These are phyloP conservation scores for Fusarium hainanense DNA, from an alignment of 2,329 filamentous ascomycete species.

Conservation along the genomic window DNA sequence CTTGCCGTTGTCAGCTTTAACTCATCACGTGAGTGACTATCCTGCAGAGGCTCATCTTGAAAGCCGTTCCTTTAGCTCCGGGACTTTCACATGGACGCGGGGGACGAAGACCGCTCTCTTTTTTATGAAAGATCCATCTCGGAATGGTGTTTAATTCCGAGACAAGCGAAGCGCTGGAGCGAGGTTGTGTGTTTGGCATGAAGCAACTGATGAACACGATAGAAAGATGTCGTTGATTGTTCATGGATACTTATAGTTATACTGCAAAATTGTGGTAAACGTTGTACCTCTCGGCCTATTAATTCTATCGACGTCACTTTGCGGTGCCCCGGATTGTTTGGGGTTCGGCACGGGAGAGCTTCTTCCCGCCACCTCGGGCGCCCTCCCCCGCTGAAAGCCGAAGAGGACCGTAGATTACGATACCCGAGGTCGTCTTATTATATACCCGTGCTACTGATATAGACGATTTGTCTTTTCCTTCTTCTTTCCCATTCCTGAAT, in stretches of 20 bases:
- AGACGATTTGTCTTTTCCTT: not conserved
- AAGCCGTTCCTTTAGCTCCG: conserved; percentile 8
- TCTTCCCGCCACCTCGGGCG: conserved; percentile 41
- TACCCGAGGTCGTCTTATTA: conserved; percentile 40
- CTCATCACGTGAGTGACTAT: not conserved
- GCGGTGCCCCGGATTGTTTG: conserved; percentile 33
- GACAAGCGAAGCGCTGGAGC: not conserved
- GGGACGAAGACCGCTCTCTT: conserved; percentile 32
- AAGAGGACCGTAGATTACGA: conserved; percentile 50
- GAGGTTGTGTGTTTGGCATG: not conserved
- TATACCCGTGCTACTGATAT: conserved; percentile 2
- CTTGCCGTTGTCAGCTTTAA: not conserved
- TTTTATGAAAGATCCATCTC: not conserved
- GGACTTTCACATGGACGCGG: conserved; percentile 35
- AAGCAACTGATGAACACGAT: not conserved
- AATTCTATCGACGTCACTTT: conserved; percentile 27
- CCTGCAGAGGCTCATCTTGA: not conserved
- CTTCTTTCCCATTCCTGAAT: not conserved
- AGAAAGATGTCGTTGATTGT: not conserved
- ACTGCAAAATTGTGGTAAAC: not conserved
- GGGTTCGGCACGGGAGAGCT: conserved; percentile 35
- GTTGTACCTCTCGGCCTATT: conserved; percentile 11
- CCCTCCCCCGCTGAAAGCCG: conserved; percentile 52
- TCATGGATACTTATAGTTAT: not conserved
- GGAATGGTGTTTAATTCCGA: conserved; percentile 11